Percentiles rank a stretch among this genome's conserved stretches.
phyloP scores from a whole-genome alignment of 345 rosid genomes.

The Sisymbrium irio region DNA sequence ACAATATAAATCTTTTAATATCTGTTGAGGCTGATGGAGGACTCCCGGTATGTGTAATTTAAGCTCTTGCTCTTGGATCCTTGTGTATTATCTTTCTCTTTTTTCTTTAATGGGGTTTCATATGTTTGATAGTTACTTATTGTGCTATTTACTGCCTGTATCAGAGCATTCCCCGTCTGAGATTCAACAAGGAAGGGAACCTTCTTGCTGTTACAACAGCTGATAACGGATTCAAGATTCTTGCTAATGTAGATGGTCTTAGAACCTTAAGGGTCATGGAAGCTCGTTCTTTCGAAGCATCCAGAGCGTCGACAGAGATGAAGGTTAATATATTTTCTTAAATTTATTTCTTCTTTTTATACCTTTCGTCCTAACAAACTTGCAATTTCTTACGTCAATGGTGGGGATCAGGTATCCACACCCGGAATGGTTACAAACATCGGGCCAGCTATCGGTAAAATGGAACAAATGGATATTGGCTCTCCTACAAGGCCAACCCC shows the following conservation, averaged over 20 bases:
- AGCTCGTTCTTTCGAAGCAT: slow-evolving; percentile 44
- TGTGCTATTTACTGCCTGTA: background rate
- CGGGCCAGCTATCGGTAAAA: slow-evolving; percentile 45
- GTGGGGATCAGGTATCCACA: slow-evolving; percentile 42
- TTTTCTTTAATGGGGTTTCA: background rate
- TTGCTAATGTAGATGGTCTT: slow-evolving; percentile 58
- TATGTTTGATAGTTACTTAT: slow-evolving; percentile 14
- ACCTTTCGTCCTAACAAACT: background rate
- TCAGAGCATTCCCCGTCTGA: slow-evolving; percentile 56
- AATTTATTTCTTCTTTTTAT: background rate
- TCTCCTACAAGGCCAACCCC: slow-evolving; percentile 46
- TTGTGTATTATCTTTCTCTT: background rate
- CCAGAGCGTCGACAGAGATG: slow-evolving; percentile 39
- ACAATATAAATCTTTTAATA: slow-evolving; percentile 47
- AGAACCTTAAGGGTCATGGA: slow-evolving; percentile 49
- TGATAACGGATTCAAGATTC: slow-evolving; percentile 58
- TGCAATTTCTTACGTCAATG: background rate
- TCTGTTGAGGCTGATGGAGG: slow-evolving; percentile 72
- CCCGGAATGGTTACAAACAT: slow-evolving; percentile 41
- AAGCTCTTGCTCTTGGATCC: background rate
- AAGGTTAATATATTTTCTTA: slow-evolving; percentile 15
- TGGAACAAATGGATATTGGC: slow-evolving; percentile 44
- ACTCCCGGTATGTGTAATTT: slow-evolving; percentile 46
- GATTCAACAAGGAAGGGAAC: slow-evolving; percentile 73
- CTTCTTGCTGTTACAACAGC: slow-evolving; percentile 63